Evolutionary conservation across 2,329 filamentous ascomycete species (phyloP).

Genomic region (Hymenoscyphus repandus): DNA sequence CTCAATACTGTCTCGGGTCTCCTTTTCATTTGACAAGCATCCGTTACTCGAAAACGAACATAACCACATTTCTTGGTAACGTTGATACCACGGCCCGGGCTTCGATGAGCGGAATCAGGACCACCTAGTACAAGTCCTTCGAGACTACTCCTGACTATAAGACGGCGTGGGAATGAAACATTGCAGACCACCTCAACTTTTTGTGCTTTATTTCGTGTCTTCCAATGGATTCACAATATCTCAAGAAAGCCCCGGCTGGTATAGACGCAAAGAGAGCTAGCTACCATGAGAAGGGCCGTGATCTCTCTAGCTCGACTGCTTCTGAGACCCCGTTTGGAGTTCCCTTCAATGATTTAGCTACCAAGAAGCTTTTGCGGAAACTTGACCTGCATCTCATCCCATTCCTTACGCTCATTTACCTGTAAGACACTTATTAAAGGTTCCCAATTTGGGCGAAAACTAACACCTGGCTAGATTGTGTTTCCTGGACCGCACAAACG

Average conservation of each 20-base stretch:
- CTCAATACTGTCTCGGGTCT: no score
- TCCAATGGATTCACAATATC: conserved; percentile 1
- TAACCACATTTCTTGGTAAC: no score
- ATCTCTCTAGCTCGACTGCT: not conserved
- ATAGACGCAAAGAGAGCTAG: not conserved
- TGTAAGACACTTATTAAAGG: conserved; percentile 29
- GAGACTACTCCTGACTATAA: not conserved
- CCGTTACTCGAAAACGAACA: no score
- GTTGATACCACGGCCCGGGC: no score
- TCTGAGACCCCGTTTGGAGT: not conserved
- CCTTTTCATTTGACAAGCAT: no score
- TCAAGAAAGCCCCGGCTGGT: not conserved
- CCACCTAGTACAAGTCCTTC: no score
- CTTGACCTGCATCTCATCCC: conserved; percentile 26
- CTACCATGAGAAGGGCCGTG: not conserved
- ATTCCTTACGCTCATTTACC: conserved; percentile 48
- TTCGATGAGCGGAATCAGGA: no score
- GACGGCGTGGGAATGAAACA: not conserved
- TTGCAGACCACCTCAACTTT: not conserved
- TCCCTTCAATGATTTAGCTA: conserved; percentile 15
- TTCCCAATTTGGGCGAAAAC: no score
- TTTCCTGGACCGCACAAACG: conserved; percentile 48
- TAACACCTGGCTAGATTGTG: conserved; percentile 29
- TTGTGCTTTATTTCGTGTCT: not conserved
- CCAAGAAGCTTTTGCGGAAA: conserved; percentile 23